These are phyloP conservation scores for Aciculoconidium aculeatum DNA, from an alignment of 805 yeast genomes.

Conservation along the genomic window DNA sequence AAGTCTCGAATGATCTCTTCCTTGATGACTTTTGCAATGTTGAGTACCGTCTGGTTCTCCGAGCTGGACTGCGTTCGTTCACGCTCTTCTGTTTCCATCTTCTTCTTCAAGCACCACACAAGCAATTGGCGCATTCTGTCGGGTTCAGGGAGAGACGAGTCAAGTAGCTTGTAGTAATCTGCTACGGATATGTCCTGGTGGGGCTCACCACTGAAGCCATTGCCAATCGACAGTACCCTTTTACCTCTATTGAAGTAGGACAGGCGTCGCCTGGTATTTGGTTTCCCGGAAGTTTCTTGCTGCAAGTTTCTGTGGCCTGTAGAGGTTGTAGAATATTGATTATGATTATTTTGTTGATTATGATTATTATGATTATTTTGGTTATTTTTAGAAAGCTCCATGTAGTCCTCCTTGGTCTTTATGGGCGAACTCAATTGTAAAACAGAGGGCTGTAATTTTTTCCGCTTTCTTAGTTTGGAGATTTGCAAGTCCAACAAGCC, in stretches of 20 bases:
- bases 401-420: conserved; percentile 1
- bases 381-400: conserved; percentile 2
- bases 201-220: conserved; percentile 63
- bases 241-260: conserved; percentile 61
- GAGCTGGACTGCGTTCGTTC: conserved; percentile 3
- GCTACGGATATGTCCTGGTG: conserved; percentile 52
- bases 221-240: conserved; percentile 67
- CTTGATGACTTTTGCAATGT: conserved; percentile 57
- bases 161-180: conserved; percentile 59
- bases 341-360: background rate
- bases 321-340: background rate
- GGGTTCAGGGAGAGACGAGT: conserved; percentile 60
- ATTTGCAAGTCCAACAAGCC: conserved; percentile 4
- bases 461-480: background rate
- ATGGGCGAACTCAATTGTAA: conserved; percentile 8
- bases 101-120: conserved; percentile 60
- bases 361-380: no score
- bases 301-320: background rate
- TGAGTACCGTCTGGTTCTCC: conserved; percentile 35
- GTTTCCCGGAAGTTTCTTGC: conserved; percentile 3
- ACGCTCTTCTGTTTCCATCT: conserved; percentile 27
- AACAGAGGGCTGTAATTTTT: background rate
- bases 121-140: conserved; percentile 65
- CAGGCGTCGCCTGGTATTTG: conserved; percentile 31
- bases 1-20: conserved; percentile 58